phyloP scores from a whole-genome alignment of 2,329 filamentous ascomycete species.

The Dryadomyces quercus-mongolicae region DNA sequence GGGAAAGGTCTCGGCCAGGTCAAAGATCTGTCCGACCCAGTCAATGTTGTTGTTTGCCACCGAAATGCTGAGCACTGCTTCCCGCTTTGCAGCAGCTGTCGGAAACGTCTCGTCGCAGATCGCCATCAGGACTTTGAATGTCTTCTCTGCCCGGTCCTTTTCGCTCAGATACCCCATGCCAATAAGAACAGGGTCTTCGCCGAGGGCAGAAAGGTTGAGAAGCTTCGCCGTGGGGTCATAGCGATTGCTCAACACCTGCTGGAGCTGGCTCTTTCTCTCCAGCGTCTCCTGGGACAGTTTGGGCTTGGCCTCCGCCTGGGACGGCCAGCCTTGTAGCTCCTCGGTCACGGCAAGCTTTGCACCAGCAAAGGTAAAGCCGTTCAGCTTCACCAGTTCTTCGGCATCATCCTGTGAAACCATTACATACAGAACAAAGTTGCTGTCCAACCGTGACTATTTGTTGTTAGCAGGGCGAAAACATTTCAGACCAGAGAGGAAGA shows the following conservation, averaged over 20 bases:
- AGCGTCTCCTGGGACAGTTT: constrained; percentile 37
- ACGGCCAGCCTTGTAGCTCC: constrained; percentile 29
- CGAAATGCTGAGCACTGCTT: constrained; percentile 70
- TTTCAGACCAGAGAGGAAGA: not conserved
- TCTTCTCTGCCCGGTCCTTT: constrained; percentile 63
- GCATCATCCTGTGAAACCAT: constrained; percentile 53
- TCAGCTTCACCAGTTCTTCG: constrained; percentile 52
- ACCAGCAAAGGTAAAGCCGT: constrained; percentile 58
- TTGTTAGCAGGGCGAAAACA: constrained; percentile 49
- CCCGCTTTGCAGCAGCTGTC: constrained; percentile 56
- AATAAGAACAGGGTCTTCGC: constrained; percentile 57
- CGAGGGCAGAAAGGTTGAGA: constrained; percentile 70
- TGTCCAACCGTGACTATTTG: constrained; percentile 54
- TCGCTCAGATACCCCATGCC: constrained; percentile 65
- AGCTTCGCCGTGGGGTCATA: constrained; percentile 64
- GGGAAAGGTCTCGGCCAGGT: constrained; percentile 67
- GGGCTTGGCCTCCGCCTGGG: constrained; percentile 17
- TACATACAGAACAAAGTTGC: constrained; percentile 53
- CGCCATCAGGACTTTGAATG: constrained; percentile 85
- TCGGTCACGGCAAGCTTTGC: constrained; percentile 44
- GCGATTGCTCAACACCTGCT: constrained; percentile 57
- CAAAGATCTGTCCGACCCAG: constrained; percentile 59
- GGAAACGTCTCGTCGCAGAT: constrained; percentile 72
- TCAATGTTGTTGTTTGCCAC: constrained; percentile 70
- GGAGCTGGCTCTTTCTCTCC: constrained; percentile 57